phyloP scores from a whole-genome alignment of 2,329 filamentous ascomycete genomes.

The Microdochium nivale region DNA sequence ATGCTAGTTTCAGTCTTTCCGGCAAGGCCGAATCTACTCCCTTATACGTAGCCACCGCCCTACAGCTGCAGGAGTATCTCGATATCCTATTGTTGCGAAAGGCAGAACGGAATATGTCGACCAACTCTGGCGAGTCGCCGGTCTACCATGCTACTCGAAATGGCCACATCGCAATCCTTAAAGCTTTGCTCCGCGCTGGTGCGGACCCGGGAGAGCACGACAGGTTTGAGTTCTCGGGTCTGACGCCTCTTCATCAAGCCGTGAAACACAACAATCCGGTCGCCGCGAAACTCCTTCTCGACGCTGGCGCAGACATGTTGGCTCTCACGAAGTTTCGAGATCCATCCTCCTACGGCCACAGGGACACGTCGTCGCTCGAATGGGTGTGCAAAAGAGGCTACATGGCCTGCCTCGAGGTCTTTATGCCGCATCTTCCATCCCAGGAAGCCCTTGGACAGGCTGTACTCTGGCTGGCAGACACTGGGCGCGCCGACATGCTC shows the following conservation, averaged over 20 bases:
- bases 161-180: neutral
- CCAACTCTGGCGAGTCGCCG: neutral
- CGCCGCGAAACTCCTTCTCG: neutral
- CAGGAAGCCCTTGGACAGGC: neutral
- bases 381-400: neutral
- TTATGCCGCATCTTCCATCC: neutral
- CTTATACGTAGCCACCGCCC: neutral
- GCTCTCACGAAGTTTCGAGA: neutral
- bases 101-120: neutral
- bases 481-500: neutral
- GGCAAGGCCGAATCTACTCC: neutral
- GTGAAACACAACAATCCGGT: neutral
- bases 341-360: neutral
- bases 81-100: neutral
- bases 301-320: neutral
- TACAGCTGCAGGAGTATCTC: neutral
- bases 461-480: neutral
- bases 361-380: neutral
- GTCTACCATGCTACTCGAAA: neutral
- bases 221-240: neutral
- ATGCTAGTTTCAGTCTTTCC: neutral
- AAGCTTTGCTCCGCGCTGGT: neutral
- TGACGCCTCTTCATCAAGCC: constrained; percentile 2
- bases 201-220: neutral
- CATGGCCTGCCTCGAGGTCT: neutral